phyloP scores from a whole-genome alignment of 805 yeast genomes.

The Kuraishia piskuri region DNA sequence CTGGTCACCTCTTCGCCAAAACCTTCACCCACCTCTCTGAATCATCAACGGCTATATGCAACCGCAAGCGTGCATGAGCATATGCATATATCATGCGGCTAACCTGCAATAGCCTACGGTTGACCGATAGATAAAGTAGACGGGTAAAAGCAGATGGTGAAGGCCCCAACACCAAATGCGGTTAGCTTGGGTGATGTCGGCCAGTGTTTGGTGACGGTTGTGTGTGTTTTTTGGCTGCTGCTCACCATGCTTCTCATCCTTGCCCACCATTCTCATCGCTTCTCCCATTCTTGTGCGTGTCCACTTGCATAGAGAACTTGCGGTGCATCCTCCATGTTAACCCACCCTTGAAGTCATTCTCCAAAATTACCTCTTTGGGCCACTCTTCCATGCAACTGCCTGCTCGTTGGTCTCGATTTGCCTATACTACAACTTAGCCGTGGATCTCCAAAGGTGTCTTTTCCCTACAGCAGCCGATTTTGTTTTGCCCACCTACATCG shows the following conservation, averaged over 20 bases:
- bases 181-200: too few relatives aligned
- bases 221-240: too few relatives aligned
- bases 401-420: neutral
- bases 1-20: too few relatives aligned
- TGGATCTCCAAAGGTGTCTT: neutral
- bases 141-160: neutral
- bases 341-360: neutral
- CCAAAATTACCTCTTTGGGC: neutral
- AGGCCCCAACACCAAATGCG: too few relatives aligned
- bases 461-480: neutral
- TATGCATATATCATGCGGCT: neutral
- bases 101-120: neutral
- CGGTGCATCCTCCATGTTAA: neutral
- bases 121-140: neutral
- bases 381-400: neutral
- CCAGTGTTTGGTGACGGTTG: too few relatives aligned
- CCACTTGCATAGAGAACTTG: too few relatives aligned
- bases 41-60: neutral
- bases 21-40: neutral
- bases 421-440: neutral
- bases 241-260: too few relatives aligned
- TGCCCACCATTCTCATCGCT: too few relatives aligned
- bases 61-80: neutral
- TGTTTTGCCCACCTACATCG: too few relatives aligned
- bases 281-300: too few relatives aligned